Evolutionary conservation across 306 rosid genomes (phyloP), one percentile per base, ranked within the genome.

Genomic region (Morella rubra): DNA sequence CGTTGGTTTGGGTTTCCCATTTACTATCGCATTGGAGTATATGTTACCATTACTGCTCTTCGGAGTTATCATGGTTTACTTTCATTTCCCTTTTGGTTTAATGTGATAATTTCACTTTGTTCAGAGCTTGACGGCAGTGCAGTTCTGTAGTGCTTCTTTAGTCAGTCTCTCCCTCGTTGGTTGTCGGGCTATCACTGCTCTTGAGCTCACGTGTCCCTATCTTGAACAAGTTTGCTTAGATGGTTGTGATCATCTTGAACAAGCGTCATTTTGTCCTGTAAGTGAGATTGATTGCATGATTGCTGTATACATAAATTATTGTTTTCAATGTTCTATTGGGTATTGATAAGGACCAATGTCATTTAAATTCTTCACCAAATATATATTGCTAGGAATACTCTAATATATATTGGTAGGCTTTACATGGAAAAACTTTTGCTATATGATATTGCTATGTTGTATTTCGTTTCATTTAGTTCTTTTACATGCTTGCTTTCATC

Each of bases 171-270:
- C 98, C 68, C 98, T 96, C 76, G 96, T 89, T 75, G 98, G 98
- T 79, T 96, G 99, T 75, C 97, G 98, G 65, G 89, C 80, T 73
- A 77, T 93, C 78, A 92, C 89, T 52, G 73, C 91, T 56, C 97
- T 96, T 22, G 90, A 92, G 79, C 94, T 96, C 73, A 84, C 86
- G 4, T 92, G 99, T 77, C 94, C 91, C 52, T 77, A 85, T 85
- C 98, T 96, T 52, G 93, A 92, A 89, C 88, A 84, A 77, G 97
- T 96, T 81, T 87, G 89, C 80, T 86, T 96, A 84, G 99, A 96
- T 86, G 99, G 98, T 6, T 96, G 99, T 81, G 99, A 89, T 87
- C 97, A 88, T 86, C 88, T 96, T 51, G 96, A 91, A 86, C 90
- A 84, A 52, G 98, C 99, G 45, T 84, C 88, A 44, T 92, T 96